Evolutionary conservation across 805 yeast species (phyloP), one percentile per base, ranked within the genome.

Genomic region (Metschnikowia similis): DNA sequence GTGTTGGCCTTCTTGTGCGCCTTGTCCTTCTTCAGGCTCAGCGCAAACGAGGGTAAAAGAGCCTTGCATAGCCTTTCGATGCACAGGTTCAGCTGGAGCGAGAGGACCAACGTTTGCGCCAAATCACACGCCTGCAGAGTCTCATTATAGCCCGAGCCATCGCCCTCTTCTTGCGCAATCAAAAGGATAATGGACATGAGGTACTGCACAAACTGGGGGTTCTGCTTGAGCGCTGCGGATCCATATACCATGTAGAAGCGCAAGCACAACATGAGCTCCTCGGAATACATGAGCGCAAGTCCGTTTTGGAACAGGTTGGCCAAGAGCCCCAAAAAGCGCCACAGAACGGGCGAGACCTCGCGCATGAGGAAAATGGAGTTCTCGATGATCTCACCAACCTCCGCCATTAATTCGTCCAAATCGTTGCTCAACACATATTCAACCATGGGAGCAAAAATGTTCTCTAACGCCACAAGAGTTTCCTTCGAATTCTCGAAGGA

Each of bases 401-500:
- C 96, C 36, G 86, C 78, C 57, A 85, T 79, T 61, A 87, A 88
- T 59, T 88, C 92, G 45, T 82, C 83, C 58, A 88, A 66, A 36
- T 80, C 80, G 61, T 86, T 78, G 34, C 72, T 77, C 36, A 92
- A 74, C 6, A 91, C 86, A 56, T 77, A 81, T 52, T 78, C 78
- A 41, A 89, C 80, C 13, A 84, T 83, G 6, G 96, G 95, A 44
- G 77, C 69, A 45, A 87, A 79, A 6, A 83, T 80, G 48, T 79
- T 83, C 61, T 88, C 89, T 45, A 91, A 72, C 62, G 75, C 76
- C 26, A 66, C 68, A 13, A 89, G 84, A 45, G 86, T 76, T 38
- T 82, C 87, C 8, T 74, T 73, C 1, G 96, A 84, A 62, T 85
- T 86, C 65, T 94, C 96, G 70, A 91, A 82, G 4, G 96, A 84